A percentile compares a stretch with the other conserved stretches of the same genome.
Conservation (phyloP, 768 basidiomycete species). For the Lepiota venenata region DNA sequence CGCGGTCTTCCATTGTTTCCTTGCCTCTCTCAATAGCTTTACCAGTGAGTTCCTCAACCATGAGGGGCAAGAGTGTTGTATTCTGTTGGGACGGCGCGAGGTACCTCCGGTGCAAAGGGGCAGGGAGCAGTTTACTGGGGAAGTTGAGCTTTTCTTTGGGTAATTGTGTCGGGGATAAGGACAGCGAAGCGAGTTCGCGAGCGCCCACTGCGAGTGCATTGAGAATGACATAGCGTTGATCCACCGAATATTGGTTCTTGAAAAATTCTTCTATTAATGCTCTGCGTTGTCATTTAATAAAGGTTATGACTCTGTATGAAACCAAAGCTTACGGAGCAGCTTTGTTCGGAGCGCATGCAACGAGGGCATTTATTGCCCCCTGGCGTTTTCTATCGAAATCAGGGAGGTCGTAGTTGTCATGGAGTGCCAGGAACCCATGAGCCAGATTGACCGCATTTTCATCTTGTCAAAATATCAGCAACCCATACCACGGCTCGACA, state of each 20-base stretch:
- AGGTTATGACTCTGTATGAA: neutral
- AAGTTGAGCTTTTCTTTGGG: constrained; percentile 46
- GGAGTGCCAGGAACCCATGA: constrained; percentile 67
- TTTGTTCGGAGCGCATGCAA: constrained; percentile 73
- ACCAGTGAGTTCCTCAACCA: constrained; percentile 62
- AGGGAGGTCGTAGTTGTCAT: constrained; percentile 83
- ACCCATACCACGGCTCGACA: too few relatives aligned
- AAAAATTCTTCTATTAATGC: constrained; percentile 91
- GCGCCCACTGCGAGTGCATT: constrained; percentile 86
- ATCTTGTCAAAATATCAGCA: constrained; percentile 39
- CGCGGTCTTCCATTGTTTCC: constrained; percentile 45
- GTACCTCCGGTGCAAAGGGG: constrained; percentile 68
- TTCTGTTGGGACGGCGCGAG: constrained; percentile 37
- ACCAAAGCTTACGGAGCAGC: constrained; percentile 75
- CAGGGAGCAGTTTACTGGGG: constrained; percentile 80
- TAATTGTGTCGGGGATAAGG: constrained; percentile 31
- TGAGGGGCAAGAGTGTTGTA: constrained; percentile 43
- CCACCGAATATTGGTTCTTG: constrained; percentile 85
- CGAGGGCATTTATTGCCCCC: constrained; percentile 72
- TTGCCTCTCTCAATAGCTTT: constrained; percentile 60
- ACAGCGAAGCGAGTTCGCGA: constrained; percentile 65
- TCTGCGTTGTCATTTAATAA: constrained; percentile 33
- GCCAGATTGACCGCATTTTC: constrained; percentile 88
- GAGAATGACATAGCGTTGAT: constrained; percentile 82
- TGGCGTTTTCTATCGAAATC: constrained; percentile 77